These are phyloP conservation scores for Pythium aristosporum DNA, from an alignment of 352 stramenopile species.

Conservation along the genomic window DNA sequence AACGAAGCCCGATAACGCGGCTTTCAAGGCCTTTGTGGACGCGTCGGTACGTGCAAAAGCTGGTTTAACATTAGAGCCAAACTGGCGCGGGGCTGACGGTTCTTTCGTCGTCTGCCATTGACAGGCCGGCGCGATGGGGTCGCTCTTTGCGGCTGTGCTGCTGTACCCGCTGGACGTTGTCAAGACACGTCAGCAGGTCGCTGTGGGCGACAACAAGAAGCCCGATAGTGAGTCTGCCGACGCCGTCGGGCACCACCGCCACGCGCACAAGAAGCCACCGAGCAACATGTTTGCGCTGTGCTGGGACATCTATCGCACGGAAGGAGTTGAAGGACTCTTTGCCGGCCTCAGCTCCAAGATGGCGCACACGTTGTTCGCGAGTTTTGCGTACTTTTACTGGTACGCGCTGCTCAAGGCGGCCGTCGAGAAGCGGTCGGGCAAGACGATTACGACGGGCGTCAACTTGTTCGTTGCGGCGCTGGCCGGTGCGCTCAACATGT, in stretches of 20 bases:
- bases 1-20: conserved; percentile 25
- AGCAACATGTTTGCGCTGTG: conserved; percentile 54
- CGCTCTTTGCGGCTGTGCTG: conserved; percentile 68
- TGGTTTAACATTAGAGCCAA: neutral
- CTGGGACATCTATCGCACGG: conserved; percentile 66
- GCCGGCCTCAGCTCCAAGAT: conserved; percentile 73
- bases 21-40: conserved; percentile 79
- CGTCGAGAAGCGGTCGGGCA: conserved; percentile 47
- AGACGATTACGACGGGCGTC: conserved; percentile 54
- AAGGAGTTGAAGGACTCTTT: conserved; percentile 65
- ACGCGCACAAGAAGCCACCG: conserved; percentile 32
- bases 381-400: conserved; percentile 88
- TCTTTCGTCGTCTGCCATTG: neutral
- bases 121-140: conserved; percentile 72
- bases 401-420: conserved; percentile 78
- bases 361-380: conserved; percentile 70
- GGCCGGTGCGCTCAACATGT: conserved; percentile 85
- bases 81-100: neutral
- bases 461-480: conserved; percentile 77
- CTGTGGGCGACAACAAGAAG: conserved; percentile 3
- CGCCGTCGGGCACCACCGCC: neutral
- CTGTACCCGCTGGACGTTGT: conserved; percentile 78
- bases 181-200: conserved; percentile 67
- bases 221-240: neutral
- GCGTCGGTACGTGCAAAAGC: conserved; percentile 48